Base-by-base conservation (phyloP, 1,139 yeast genomes). In the Pneumocystis canis region DNA sequence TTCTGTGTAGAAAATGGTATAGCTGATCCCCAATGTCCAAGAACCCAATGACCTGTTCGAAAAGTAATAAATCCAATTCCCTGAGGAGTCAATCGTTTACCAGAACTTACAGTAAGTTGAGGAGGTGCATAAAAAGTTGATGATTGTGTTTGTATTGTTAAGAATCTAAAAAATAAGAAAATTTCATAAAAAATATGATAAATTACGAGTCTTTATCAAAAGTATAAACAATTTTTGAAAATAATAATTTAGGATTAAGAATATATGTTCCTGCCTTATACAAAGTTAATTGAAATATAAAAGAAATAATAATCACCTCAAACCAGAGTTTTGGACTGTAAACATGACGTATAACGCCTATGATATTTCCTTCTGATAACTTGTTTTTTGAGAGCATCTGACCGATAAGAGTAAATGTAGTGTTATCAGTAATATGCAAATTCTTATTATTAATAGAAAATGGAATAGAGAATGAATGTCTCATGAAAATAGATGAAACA, bases 31-130 rank as follows among this genome's bases (percentile, higher is more conserved):
- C 62, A 60, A 60, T 60, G 53, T 16, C 63, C 63, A 6, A 63
- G 16, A 39, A 47, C 54, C 41, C 62, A 63, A 16, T 60, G 58
- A 31, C 65, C 65, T n/a, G 61, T 58, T 9, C 59, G 28, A 28
- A 61, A 58, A 20, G 63, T 61, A 16, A 60, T 59, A 40, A 63
- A 35, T 25, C 60, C 57, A 16, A 59, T 58, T 1, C 61, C 63
- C 5, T 62, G 61, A n/a, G 57, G 58, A n/a, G 65, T 63, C 37
- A 63, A 59, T 32, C 58, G 58, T 9, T 58, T 59, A 5, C 65
- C 65, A 35, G 61, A 41, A 39, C 63, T 61, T 25, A 63, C 28
- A 18, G 62, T 58, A 9, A 63, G n/a, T 16, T 61, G 60, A 16
- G 65, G 65, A 7, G 65, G 65, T 28, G 54, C 54, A 47, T 47